These are phyloP conservation scores for Beauveria rudraprayagi DNA, from an alignment of 2,329 filamentous ascomycete genomes.

Conservation along the genomic window DNA sequence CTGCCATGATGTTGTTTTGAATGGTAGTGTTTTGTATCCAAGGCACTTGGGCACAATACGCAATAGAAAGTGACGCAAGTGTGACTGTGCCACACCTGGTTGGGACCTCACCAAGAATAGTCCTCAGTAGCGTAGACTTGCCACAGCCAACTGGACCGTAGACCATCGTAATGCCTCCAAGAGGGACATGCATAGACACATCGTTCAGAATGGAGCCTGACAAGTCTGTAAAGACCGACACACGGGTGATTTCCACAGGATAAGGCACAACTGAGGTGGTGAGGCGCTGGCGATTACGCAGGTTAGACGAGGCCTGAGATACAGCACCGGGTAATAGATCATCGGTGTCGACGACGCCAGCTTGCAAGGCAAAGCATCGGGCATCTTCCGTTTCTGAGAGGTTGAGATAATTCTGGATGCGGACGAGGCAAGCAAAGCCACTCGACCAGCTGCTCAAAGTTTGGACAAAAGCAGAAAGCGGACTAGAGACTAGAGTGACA, in stretches of 20 bases:
- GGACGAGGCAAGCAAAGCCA: background rate
- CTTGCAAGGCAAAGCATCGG: background rate
- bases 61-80: slow-evolving; percentile 18
- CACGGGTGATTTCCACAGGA: background rate
- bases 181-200: background rate
- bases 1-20: slow-evolving; percentile 27
- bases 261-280: background rate
- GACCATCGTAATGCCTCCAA: slow-evolving; percentile 22
- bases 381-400: background rate
- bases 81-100: slow-evolving; percentile 17
- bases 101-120: slow-evolving; percentile 22
- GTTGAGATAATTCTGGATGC: slow-evolving; percentile 3
- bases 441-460: background rate
- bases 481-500: background rate
- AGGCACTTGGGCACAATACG: slow-evolving; percentile 24
- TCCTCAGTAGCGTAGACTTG: slow-evolving; percentile 25
- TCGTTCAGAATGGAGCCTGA: background rate
- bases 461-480: background rate
- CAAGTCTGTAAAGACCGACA: background rate
- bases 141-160: slow-evolving; percentile 25
- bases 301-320: background rate
- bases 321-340: background rate
- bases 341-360: background rate
- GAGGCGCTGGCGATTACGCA: background rate
- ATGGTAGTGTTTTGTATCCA: slow-evolving; percentile 28